Conservation (phyloP, 164 flowering plant species). For the Liquidambar formosana region DNA sequence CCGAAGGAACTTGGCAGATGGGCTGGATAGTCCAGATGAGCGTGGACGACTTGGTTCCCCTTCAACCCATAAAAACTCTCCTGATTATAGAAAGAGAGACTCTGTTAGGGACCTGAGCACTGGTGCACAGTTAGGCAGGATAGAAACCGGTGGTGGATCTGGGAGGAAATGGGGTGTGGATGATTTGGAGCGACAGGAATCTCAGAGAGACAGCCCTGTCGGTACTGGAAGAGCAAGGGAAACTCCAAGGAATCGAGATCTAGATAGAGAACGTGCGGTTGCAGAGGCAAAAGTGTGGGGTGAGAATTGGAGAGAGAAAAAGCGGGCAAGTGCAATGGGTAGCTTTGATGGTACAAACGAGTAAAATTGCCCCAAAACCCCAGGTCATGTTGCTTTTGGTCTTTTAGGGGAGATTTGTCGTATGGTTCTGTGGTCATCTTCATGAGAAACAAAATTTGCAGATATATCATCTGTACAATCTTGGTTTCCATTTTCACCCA, state of each 20-base stretch:
- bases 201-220: constrained; percentile 57
- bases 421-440: not conserved
- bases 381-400: not conserved
- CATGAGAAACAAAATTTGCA: not conserved
- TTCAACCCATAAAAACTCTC: constrained; percentile 63
- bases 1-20: constrained; percentile 40
- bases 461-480: constrained; percentile 17
- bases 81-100: constrained; percentile 59
- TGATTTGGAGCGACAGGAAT: constrained; percentile 60
- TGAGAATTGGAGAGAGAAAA: constrained; percentile 83
- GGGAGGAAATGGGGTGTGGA: constrained; percentile 71
- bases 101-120: constrained; percentile 35
- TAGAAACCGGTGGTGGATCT: constrained; percentile 62
- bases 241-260: constrained; percentile 60
- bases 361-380: constrained; percentile 14
- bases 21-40: constrained; percentile 49
- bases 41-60: constrained; percentile 50
- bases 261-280: constrained; percentile 81
- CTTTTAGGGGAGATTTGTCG: not conserved
- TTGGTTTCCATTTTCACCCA: constrained; percentile 15
- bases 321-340: constrained; percentile 48
- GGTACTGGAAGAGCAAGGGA: constrained; percentile 48
- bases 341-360: constrained; percentile 71
- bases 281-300: constrained; percentile 95
- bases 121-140: constrained; percentile 49